Percentiles rank a stretch among this genome's conserved stretches.
These are phyloP conservation scores for Amanita molliuscula DNA, from an alignment of 768 basidiomycete species.

Conservation along the genomic window DNA sequence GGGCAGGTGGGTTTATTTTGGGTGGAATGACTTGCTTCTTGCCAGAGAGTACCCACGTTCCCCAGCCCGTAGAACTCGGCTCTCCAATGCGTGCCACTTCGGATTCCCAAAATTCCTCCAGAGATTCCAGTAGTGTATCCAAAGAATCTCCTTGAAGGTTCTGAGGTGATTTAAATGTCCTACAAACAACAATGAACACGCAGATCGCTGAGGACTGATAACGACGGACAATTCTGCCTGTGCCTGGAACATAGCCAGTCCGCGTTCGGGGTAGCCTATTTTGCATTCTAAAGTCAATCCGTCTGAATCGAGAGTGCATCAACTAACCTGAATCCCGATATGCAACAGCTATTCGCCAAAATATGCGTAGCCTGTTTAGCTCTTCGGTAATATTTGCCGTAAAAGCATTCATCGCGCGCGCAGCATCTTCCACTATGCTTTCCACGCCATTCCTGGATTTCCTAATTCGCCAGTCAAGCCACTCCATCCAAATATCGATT, in stretches of 20 bases:
- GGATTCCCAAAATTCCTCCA: conserved; percentile 83
- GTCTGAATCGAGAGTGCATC: conserved; percentile 3
- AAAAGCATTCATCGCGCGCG: conserved; percentile 34
- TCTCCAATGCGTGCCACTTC: conserved; percentile 75
- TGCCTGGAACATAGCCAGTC: conserved; percentile 72
- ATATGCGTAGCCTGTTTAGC: conserved; percentile 42
- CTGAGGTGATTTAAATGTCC: conserved; percentile 49
- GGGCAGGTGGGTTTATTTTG: background rate
- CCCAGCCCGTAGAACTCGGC: conserved; percentile 56
- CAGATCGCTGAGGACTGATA: background rate
- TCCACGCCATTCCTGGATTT: conserved; percentile 36
- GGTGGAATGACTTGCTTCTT: conserved; percentile 19
- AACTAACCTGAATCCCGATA: conserved; percentile 56
- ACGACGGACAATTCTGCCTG: conserved; percentile 67
- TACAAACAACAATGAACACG: conserved; percentile 16
- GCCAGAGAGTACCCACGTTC: conserved; percentile 41
- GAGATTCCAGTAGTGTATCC: conserved; percentile 37
- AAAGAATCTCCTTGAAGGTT: conserved; percentile 32
- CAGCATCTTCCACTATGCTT: conserved; percentile 41
- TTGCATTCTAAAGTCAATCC: conserved; percentile 4
- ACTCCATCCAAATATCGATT: conserved; percentile 63
- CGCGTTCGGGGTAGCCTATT: conserved; percentile 63
- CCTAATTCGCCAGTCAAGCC: conserved; percentile 69
- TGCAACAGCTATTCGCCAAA: conserved; percentile 62
- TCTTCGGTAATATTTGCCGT: conserved; percentile 33